These are phyloP conservation scores for Botryotinia calthae DNA, from an alignment of 2,329 filamentous ascomycete species.

Conservation along the genomic window DNA sequence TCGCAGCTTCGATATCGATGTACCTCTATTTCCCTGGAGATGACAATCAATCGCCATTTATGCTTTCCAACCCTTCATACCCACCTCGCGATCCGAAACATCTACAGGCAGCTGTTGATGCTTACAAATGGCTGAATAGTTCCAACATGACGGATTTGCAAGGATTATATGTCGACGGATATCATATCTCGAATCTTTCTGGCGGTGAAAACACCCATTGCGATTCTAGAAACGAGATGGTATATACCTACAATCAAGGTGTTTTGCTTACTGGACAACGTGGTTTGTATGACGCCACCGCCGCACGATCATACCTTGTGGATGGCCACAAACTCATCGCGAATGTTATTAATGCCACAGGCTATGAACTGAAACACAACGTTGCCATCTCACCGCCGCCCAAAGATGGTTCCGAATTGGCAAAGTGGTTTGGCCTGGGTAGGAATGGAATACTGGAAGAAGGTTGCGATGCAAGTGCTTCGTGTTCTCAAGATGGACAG, in stretches of 20 bases:
- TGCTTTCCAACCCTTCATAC: slow-evolving; percentile 24
- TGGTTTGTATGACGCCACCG: slow-evolving; percentile 76
- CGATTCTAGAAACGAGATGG: slow-evolving; percentile 79
- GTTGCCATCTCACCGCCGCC: slow-evolving; percentile 10
- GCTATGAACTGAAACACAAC: slow-evolving; percentile 56
- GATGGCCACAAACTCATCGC: slow-evolving; percentile 78
- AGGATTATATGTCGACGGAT: slow-evolving; percentile 83
- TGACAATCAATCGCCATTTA: slow-evolving; percentile 67
- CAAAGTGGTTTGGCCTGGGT: slow-evolving; percentile 70
- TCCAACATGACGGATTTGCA: slow-evolving; percentile 77
- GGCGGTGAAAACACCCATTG: slow-evolving; percentile 66
- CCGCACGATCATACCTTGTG: slow-evolving; percentile 64
- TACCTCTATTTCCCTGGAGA: slow-evolving; percentile 87
- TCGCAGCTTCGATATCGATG: slow-evolving; percentile 83
- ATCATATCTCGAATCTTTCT: slow-evolving; percentile 72
- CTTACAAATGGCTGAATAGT: slow-evolving; percentile 74
- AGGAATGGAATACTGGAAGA: slow-evolving; percentile 81
- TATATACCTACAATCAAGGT: slow-evolving; percentile 95
- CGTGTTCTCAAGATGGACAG: slow-evolving; percentile 79
- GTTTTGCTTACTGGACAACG: slow-evolving; percentile 80
- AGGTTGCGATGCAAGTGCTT: slow-evolving; percentile 69
- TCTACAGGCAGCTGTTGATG: slow-evolving; percentile 70
- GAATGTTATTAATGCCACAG: slow-evolving; percentile 73
- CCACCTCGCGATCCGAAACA: slow-evolving; percentile 57
- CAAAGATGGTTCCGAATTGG: slow-evolving; percentile 19